Evolutionary conservation across 345 rosid genomes (phyloP), one percentile per base, ranked within the genome.

Genomic region (Melaleuca alternifolia): DNA sequence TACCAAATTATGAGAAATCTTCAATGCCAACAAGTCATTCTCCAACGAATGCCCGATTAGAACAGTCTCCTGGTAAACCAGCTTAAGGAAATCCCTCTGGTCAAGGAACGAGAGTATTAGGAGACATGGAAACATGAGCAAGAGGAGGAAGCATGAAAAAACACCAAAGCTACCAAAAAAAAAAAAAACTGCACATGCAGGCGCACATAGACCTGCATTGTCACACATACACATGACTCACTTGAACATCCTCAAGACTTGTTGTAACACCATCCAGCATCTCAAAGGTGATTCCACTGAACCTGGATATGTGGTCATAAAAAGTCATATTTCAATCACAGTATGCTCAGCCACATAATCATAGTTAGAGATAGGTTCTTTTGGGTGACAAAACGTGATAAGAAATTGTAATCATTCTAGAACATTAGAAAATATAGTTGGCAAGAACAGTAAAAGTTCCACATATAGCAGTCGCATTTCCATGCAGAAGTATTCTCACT

Each of bases 21-120:
- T 96, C 91, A 96, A 87, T 85, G 99, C 98, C 84, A 92, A 85
- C 88, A 97, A 92, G 88, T 97, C 99, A 91, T 95, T 97, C 89
- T 95, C 99, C 93, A 97, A 89, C n/a, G 99, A 97, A 87, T 97
- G 99, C 85, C 99, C 99, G 24, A 97, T 91, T 92, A 97, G 92
- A 92, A 96, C 85, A 8, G 99, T 95, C 92, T 96, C 98, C 88
- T 91, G 91, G 92, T 90, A 89, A 89, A 96, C 98, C 90, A 95
- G 94, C 92, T 92, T 93, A 52, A 94, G 87, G 88, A 95, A 94
- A 87, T 93, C 96, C 88, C 92, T 97, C 99, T 96, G 95, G 89
- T 90, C 87, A 92, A 71, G 88, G 86, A 86, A 92, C 61, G 59
- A 23, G 76, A 37, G 48, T 30, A n/a, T n/a, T 71, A 20, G 20